Evolutionary conservation across 1,284 basidiomycete genomes (phyloP), one percentile per base, ranked within the genome.

Genomic region (Heterobasidion parviporum): DNA sequence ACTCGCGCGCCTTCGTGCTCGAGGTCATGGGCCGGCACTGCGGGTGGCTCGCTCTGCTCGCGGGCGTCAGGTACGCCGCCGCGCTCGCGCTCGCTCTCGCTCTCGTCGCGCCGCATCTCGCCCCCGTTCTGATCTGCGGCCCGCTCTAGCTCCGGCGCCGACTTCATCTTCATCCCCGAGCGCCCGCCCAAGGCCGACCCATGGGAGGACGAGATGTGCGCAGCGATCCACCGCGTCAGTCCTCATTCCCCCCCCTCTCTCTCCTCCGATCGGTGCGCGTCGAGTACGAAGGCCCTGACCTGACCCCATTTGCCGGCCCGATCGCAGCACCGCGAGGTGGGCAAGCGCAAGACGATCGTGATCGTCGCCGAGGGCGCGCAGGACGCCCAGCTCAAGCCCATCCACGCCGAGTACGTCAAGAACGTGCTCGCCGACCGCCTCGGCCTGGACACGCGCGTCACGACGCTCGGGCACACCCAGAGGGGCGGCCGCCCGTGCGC

Each of bases 1-100:
- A 99, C 71, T 97, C 94, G 14, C 84, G 97, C 61, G 97, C 97
- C 0, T 99, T 99, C 71, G 96, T 99, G 51, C 81, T 99, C 36
- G 97, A 99, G 69, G 96, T 99, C 59, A 99, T 99, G 97, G 97
- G 97, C 32, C 78, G 96, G 52, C 92, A 98, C 68, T 99, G 97
- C 68, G 97, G 97, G 38, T 99, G 95, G 97, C 79, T 99, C 32
- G 94, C 96, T 1, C 76, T 98, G 44, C 81, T 95, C 70, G 95
- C 95, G 7, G 94, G 92, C 61, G 87, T 98, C 50, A 92, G 90
- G 80, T 89, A 64, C 58, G 79, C 26, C 26, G 26, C 4, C 26
- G 20, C 66, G n/a, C n/a, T n/a, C n/a, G n/a, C n/a, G 32, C 8
- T n/a, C 32, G 10, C 9, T 2, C 35, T 34, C 26, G n/a, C 7